Conservation (phyloP, 2,329 filamentous ascomycete species). For the Ophiostoma ulmi region DNA sequence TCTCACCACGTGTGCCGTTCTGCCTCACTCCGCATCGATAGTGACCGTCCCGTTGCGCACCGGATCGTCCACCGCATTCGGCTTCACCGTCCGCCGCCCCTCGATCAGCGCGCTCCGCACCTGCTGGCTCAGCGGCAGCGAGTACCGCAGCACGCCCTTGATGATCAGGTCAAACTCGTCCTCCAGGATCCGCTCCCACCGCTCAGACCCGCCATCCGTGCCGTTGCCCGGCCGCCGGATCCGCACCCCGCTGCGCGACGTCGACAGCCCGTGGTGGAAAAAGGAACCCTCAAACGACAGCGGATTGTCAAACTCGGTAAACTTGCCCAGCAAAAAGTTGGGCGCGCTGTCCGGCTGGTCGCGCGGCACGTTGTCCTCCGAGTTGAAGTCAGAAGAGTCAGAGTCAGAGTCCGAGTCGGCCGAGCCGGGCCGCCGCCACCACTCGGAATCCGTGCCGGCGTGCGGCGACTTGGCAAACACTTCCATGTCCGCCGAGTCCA, state of each 20-base stretch:
- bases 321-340: slow-evolving; percentile 87
- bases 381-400: too few relatives aligned
- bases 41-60: slow-evolving; percentile 37
- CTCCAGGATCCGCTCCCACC: slow-evolving; percentile 86
- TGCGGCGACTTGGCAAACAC: slow-evolving; percentile 93
- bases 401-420: slow-evolving; percentile 30
- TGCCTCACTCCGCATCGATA: not conserved
- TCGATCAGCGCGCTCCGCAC: slow-evolving; percentile 56
- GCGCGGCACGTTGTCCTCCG: slow-evolving; percentile 36
- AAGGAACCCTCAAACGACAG: slow-evolving; percentile 86
- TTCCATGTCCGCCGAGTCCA: slow-evolving; percentile 82
- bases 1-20: too few relatives aligned
- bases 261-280: slow-evolving; percentile 66
- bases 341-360: slow-evolving; percentile 64
- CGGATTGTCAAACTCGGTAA: slow-evolving; percentile 80
- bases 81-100: slow-evolving; percentile 55
- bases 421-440: slow-evolving; percentile 46
- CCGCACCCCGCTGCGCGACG: slow-evolving; percentile 77
- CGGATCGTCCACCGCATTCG: slow-evolving; percentile 57
- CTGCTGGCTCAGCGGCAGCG: slow-evolving; percentile 56
- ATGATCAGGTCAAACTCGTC: slow-evolving; percentile 93
- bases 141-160: slow-evolving; percentile 84
- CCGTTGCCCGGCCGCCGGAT: slow-evolving; percentile 79
- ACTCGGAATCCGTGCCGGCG: slow-evolving; percentile 63
- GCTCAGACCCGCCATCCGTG: slow-evolving; percentile 75